Evolutionary conservation across 2,329 filamentous ascomycete species (phyloP), one percentile per base, ranked within the genome.

Genomic region (Colletotrichum chrysophilum): DNA sequence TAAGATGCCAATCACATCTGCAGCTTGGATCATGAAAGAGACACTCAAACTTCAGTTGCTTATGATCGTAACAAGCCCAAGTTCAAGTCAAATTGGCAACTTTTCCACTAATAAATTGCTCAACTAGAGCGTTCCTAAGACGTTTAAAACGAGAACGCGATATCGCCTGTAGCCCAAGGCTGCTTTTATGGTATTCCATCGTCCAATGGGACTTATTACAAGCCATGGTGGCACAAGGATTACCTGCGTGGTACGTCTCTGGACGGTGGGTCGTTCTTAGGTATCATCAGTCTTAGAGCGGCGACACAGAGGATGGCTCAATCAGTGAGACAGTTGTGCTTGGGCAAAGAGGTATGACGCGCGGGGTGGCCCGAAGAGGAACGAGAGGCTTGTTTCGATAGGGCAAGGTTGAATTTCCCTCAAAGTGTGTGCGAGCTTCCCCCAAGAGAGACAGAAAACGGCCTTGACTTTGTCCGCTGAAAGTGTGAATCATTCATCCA

Each of bases 401-500:
- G 38, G 18, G 43, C n/a, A 48, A 48, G 43, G n/a, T 48, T 48
- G 43, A 7, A 48, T 48, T 48, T 48, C 43, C 43, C 43, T 48
- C n/a, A 7, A n/a, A 48, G 8, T 4, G 10, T 7, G 43, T 48
- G 18, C n/a, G n/a, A 48, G 38, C 38, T 12, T 21, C 43, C 2
- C 43, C n/a, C 43, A 48, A 2, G n/a, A 48, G 9, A 48, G 43
- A 21, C 9, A 48, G 38, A 48, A 5, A 21, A 55, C 68, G 72
- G 68, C 16, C 21, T 66, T 67, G 62, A 72, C 62, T 75, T 75
- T 68, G 55, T 67, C 62, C 70, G 73, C 36, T 61, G 21, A 21
- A 36, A 16, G 43, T 75, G 69, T 64, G 62, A 64, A 72, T 38
- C 38, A 68, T 62, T 43, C 28, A 26, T 3, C 32, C 28, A 32